phyloP scores from a whole-genome alignment of 2,329 filamentous ascomycete species.

The Dactylella cylindrospora region DNA sequence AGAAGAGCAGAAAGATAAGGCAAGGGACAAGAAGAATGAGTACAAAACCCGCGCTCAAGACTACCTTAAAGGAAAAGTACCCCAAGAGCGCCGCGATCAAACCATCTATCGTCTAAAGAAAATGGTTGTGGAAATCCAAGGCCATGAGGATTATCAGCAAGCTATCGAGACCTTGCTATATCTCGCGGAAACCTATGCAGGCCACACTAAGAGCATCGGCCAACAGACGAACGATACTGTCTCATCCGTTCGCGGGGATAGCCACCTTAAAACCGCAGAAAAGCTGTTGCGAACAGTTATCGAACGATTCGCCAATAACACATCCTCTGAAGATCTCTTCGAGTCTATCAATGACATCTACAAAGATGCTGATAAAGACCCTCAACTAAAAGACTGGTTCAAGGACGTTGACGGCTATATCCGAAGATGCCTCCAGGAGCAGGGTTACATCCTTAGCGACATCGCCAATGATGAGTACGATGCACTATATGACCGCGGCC shows the following conservation, averaged over 20 bases:
- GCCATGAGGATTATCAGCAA: constrained; percentile 87
- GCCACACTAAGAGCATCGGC: constrained; percentile 68
- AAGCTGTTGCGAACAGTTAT: constrained; percentile 81
- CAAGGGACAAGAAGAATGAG: constrained; percentile 51
- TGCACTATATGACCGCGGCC: constrained; percentile 77
- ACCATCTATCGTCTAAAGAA: constrained; percentile 92
- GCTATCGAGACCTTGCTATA: constrained; percentile 85
- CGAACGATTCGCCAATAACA: constrained; percentile 93
- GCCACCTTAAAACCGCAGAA: constrained; percentile 70
- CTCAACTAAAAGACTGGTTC: constrained; percentile 89
- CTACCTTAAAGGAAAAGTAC: constrained; percentile 84
- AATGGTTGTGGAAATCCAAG: constrained; percentile 95
- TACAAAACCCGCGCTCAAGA: constrained; percentile 61
- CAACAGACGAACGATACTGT: constrained; percentile 67
- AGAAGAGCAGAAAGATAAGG: constrained; percentile 61
- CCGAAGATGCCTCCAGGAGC: constrained; percentile 78
- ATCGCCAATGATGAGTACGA: constrained; percentile 79
- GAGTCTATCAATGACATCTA: constrained; percentile 84
- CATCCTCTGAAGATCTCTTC: constrained; percentile 82
- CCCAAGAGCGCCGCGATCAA: constrained; percentile 88
- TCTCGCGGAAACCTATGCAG: constrained; percentile 80
- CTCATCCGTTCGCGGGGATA: constrained; percentile 68
- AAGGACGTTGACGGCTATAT: constrained; percentile 73
- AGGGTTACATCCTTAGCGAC: constrained; percentile 88
- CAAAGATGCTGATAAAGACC: constrained; percentile 78